phyloP scores from a whole-genome alignment of 306 rosid species.

The Citrullus mucosospermus region DNA sequence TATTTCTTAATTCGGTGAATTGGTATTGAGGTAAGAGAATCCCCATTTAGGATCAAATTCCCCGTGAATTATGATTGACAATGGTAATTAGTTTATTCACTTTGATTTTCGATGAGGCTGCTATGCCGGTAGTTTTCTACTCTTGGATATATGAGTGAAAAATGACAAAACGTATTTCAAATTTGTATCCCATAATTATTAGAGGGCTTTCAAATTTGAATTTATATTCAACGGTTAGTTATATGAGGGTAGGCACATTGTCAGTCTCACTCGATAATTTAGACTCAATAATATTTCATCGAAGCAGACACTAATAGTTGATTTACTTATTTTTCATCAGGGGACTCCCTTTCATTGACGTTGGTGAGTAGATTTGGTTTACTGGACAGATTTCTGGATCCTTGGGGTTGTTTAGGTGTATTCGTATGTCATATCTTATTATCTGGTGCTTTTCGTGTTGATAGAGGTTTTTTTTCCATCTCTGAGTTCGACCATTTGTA shows the following conservation, averaged over 20 bases:
- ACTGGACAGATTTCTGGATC: background rate
- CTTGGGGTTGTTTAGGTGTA: background rate
- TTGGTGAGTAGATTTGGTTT: slow-evolving; percentile 34
- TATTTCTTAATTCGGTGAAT: background rate
- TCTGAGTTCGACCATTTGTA: too few relatives aligned
- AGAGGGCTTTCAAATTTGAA: background rate
- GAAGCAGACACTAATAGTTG: background rate
- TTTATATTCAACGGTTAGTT: background rate
- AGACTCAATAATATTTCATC: background rate
- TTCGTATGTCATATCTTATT: too few relatives aligned
- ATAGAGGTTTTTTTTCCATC: background rate
- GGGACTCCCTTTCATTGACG: slow-evolving; percentile 48
- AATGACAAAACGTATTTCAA: background rate
- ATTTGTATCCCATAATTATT: background rate
- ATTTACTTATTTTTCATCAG: slow-evolving; percentile 22
- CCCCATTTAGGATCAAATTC: background rate
- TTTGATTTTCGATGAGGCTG: background rate
- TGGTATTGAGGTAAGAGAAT: background rate
- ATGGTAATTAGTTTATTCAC: background rate
- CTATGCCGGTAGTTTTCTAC: background rate
- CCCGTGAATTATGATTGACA: background rate
- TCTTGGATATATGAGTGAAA: too few relatives aligned
- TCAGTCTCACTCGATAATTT: too few relatives aligned
- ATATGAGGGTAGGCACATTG: background rate
- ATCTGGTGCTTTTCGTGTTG: background rate